A percentile compares a stretch with the other conserved stretches of the same genome.
These are phyloP conservation scores for Isatis lusitanica DNA, from an alignment of 441 rosid species.

Conservation along the genomic window DNA sequence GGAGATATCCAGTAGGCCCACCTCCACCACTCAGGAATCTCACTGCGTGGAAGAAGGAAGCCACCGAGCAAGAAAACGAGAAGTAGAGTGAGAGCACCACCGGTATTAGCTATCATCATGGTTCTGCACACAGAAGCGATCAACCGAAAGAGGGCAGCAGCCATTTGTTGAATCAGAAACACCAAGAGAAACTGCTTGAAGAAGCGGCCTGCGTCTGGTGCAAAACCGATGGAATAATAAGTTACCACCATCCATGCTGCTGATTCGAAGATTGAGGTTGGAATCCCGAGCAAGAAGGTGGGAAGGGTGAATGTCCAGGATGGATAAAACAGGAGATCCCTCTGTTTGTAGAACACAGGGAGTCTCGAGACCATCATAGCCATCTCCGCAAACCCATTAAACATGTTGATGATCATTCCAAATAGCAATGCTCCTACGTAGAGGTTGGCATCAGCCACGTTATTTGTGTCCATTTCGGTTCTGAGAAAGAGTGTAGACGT, in stretches of 20 bases:
- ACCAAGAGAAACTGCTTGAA: slow-evolving; percentile 20
- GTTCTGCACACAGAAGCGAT: slow-evolving; percentile 22
- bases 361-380: slow-evolving; percentile 20
- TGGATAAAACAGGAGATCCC: slow-evolving; percentile 18
- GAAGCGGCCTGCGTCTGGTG: slow-evolving; percentile 13
- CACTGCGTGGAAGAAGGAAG: slow-evolving; percentile 4
- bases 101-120: slow-evolving; percentile 15
- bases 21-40: slow-evolving; percentile 18
- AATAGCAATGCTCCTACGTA: slow-evolving; percentile 14
- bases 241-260: slow-evolving; percentile 17
- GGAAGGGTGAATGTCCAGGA: slow-evolving; percentile 13
- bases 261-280: slow-evolving; percentile 5
- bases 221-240: slow-evolving; percentile 8
- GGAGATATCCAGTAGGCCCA: slow-evolving; percentile 18
- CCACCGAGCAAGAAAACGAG: slow-evolving; percentile 19
- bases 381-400: slow-evolving; percentile 11
- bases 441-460: not conserved
- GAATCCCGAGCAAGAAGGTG: not conserved
- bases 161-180: slow-evolving; percentile 17
- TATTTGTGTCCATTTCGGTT: not conserved
- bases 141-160: slow-evolving; percentile 13
- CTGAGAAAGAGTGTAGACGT: slow-evolving; percentile 7
- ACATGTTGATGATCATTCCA: slow-evolving; percentile 16
- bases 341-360: slow-evolving; percentile 15
- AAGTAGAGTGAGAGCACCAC: slow-evolving; percentile 21